phyloP scores from a whole-genome alignment of 148 eudicot species.

The Beta vulgaris region DNA sequence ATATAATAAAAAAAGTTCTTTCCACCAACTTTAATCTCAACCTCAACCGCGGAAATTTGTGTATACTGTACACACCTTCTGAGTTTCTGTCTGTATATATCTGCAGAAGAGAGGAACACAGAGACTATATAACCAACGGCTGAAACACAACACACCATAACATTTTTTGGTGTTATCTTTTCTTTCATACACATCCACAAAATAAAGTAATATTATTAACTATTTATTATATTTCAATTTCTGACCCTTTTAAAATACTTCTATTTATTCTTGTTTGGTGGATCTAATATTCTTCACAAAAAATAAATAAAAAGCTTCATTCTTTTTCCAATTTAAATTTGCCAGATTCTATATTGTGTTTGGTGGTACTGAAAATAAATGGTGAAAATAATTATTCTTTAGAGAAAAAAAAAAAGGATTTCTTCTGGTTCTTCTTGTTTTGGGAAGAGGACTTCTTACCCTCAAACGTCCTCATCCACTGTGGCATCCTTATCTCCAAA shows the following conservation, averaged over 20 bases:
- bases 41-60: not conserved
- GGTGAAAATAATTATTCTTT: not conserved
- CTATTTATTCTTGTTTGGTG: constrained; percentile 14
- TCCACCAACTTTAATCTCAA: not conserved
- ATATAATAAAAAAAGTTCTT: not conserved
- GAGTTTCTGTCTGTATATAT: not conserved
- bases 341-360: constrained; percentile 8
- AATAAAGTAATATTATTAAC: too few relatives aligned
- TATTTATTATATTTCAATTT: not conserved
- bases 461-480: constrained; percentile 26
- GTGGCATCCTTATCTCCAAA: constrained; percentile 25
- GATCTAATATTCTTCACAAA: constrained; percentile 17
- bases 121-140: too few relatives aligned
- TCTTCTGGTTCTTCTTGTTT: constrained; percentile 12
- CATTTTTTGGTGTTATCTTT: too few relatives aligned
- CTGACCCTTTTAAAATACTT: not conserved
- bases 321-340: constrained; percentile 6
- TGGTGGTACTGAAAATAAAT: not conserved
- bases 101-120: not conserved
- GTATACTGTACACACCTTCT: not conserved
- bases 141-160: too few relatives aligned
- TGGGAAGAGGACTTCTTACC: constrained; percentile 15
- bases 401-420: not conserved
- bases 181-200: too few relatives aligned
- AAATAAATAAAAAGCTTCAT: not conserved